phyloP scores from a whole-genome alignment of 768 basidiomycete genomes.

The Suillus occidentalis region DNA sequence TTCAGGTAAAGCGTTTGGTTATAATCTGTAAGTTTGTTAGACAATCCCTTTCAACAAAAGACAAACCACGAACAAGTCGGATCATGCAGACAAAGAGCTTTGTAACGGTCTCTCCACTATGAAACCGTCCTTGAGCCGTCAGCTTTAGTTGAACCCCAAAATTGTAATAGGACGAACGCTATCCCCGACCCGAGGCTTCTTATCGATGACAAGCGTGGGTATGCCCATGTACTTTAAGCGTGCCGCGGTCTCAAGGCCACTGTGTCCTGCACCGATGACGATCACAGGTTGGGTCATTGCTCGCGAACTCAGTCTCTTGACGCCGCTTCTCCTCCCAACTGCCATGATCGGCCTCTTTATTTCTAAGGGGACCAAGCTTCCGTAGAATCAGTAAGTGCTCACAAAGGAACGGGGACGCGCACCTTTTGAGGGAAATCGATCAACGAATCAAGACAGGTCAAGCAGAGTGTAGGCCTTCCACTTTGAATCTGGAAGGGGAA shows the following conservation, averaged over 20 bases:
- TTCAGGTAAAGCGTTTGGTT: conserved; percentile 57
- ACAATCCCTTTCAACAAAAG: conserved; percentile 2
- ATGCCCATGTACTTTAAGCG: conserved; percentile 63
- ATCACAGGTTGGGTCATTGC: conserved; percentile 57
- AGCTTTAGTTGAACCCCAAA: neutral
- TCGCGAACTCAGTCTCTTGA: conserved; percentile 44
- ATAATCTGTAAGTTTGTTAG: conserved; percentile 35
- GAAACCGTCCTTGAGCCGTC: conserved; percentile 1
- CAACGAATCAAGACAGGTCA: conserved; percentile 60
- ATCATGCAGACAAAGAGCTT: conserved; percentile 50
- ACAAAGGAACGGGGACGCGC: neutral
- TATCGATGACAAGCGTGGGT: conserved; percentile 56
- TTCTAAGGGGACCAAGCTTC: conserved; percentile 42
- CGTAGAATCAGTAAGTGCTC: conserved; percentile 1
- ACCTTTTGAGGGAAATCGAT: conserved; percentile 54
- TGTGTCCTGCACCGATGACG: conserved; percentile 66
- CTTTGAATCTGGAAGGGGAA: conserved; percentile 38
- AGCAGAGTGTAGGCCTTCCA: conserved; percentile 66
- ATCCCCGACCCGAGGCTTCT: conserved; percentile 51
- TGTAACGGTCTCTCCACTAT: conserved; percentile 44
- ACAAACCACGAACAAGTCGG: conserved; percentile 39
- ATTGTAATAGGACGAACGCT: conserved; percentile 20
- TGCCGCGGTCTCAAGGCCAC: conserved; percentile 64
- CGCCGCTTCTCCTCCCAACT: conserved; percentile 52
- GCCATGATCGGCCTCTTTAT: conserved; percentile 46